Evolutionary conservation across 805 yeast genomes (phyloP), one percentile per base, ranked within the genome.

Genomic region (Teunomyces panamensis): DNA sequence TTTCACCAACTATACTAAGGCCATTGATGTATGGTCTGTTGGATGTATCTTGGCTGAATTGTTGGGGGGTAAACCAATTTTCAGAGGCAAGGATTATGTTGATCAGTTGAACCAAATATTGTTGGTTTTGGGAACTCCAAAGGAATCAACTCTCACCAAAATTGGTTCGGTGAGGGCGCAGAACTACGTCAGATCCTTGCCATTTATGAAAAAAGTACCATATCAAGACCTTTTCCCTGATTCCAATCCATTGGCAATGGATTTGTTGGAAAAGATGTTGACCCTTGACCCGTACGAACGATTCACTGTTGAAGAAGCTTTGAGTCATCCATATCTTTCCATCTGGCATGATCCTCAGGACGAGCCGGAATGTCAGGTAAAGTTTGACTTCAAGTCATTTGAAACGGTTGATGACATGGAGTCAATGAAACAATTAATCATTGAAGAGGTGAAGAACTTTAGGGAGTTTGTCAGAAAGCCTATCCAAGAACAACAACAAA

Each of bases 1-100:
- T 54, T 89, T 88, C 72, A 96, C 94, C 65, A 89, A 91, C 49
- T 92, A 92, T 67, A 88, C 98, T 5, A 91, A 89, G 69, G 97
- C 99, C 20, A 92, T 94, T 50, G 99, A 94, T 66, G 79, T 94
- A 48, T 94, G 99, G 99, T 89, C 97, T 0, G 96, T 94, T 16
- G 99, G 99, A 2, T 94, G 99, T 70, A 91, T 94, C 49, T 71
- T 94, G 46, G 99, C 98, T 1, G 99, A 94, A 64, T 77, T 94
- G 52, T 70, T 94, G 14, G 96, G 96, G 2, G 91, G 97, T 0
- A 81, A 81, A 57, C 97, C 99, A 1, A 77, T 94, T 17, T 94
- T 94, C 71, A 86, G 92, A 56, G 99, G 99, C 4, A 87, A 87
- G 63, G 98, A 94, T 70, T 94, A 92, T 63, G 96, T 92, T 28